Percentiles rank a stretch among this genome's conserved stretches.
These are phyloP conservation scores for Kodamaea sp. DNA, from an alignment of 1,139 yeast genomes.

Conservation along the genomic window DNA sequence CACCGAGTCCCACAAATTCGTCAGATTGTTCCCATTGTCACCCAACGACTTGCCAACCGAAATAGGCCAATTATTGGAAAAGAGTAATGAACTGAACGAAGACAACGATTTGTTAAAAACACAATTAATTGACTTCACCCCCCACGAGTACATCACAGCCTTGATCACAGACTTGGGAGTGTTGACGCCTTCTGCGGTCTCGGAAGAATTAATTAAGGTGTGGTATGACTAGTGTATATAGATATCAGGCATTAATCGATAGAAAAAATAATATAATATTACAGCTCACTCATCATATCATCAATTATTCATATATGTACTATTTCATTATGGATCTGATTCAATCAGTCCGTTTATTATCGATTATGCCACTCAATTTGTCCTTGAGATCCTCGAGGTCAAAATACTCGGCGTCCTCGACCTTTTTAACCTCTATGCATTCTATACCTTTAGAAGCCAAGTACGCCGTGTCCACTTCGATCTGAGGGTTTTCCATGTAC, in stretches of 20 bases:
- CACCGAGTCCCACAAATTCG: constrained; percentile 94
- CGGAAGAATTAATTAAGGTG: constrained; percentile 95
- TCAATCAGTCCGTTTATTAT: no score
- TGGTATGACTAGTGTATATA: constrained; percentile 73
- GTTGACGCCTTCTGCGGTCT: constrained; percentile 94
- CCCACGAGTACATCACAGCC: constrained; percentile 94
- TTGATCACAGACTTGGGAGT: constrained; percentile 95
- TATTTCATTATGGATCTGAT: no score
- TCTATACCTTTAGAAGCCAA: constrained; percentile 44
- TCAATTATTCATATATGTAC: no score
- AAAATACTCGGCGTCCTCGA: constrained; percentile 27
- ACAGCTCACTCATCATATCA: no score
- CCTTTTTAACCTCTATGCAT: constrained; percentile 47
- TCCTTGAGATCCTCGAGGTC: constrained; percentile 41
- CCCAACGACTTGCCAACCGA: constrained; percentile 87
- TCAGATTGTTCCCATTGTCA: constrained; percentile 90
- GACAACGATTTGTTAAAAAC: constrained; percentile 34
- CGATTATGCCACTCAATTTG: constrained; percentile 21
- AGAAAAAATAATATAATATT: no score
- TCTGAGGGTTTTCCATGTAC: constrained; percentile 48
- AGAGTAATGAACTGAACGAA: constrained; percentile 25
- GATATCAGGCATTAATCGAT: not conserved
- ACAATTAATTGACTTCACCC: constrained; percentile 83
- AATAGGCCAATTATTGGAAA: constrained; percentile 35
- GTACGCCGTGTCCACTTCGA: constrained; percentile 44